A percentile compares a stretch with the other conserved stretches of the same genome.
phyloP scores from a whole-genome alignment of 192 early-diverging fungal genomes.

The Powellomyces hirtus region DNA sequence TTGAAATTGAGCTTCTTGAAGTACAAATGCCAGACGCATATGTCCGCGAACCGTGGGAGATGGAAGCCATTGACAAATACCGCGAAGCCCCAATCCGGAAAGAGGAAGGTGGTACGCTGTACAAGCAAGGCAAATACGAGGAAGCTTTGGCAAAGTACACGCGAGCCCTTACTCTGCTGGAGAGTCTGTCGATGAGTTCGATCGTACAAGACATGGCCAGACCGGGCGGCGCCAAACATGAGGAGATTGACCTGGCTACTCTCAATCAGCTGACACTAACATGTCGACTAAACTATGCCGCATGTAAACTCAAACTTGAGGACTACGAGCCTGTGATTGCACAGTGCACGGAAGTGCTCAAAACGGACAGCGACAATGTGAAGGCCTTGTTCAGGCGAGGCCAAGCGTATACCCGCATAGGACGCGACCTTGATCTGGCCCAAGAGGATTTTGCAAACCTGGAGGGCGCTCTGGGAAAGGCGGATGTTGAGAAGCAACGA shows the following conservation, averaged over 20 bases:
- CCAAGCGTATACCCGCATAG: slow-evolving; percentile 46
- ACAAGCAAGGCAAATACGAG: slow-evolving; percentile 36
- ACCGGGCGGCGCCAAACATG: slow-evolving; percentile 3
- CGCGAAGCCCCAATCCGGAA: slow-evolving; percentile 41
- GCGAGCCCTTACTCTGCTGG: slow-evolving; percentile 43
- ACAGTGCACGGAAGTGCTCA: slow-evolving; percentile 51
- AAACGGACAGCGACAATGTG: slow-evolving; percentile 35
- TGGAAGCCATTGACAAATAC: slow-evolving; percentile 45
- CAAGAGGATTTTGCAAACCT: slow-evolving; percentile 38
- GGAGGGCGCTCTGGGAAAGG: slow-evolving; percentile 16
- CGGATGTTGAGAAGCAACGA: slow-evolving; percentile 5
- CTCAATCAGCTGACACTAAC: slow-evolving; percentile 31
- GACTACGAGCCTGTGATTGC: slow-evolving; percentile 40
- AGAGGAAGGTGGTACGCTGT: slow-evolving; percentile 37
- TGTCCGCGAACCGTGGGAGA: slow-evolving; percentile 50
- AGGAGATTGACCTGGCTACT: slow-evolving; percentile 23
- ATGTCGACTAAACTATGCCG: slow-evolving; percentile 51
- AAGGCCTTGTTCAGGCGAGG: slow-evolving; percentile 56
- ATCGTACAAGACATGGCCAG: slow-evolving; percentile 38
- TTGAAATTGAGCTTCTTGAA: slow-evolving; percentile 50
- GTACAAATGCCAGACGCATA: slow-evolving; percentile 43
- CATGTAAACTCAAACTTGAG: slow-evolving; percentile 51
- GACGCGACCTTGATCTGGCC: slow-evolving; percentile 55
- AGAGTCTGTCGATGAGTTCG: slow-evolving; percentile 36
- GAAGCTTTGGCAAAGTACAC: slow-evolving; percentile 47